Evolutionary conservation across 176 grass and related monocot species (phyloP).

Genomic region (Dactylis glomerata): DNA sequence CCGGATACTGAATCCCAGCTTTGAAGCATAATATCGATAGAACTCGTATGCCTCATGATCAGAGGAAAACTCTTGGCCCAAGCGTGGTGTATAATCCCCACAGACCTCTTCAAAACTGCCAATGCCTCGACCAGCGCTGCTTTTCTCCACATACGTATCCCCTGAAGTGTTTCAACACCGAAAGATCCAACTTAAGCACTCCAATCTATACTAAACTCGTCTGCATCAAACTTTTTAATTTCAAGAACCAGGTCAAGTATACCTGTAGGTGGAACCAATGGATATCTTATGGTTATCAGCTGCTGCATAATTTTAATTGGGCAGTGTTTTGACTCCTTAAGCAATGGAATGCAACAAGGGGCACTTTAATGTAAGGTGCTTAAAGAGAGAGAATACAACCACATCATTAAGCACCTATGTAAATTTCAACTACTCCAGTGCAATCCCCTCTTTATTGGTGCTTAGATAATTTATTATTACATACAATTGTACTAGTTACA

Average conservation of each 20-base stretch:
- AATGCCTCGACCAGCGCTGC: not conserved
- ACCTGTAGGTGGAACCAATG: too few species aligned
- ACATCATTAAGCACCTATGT: not conserved
- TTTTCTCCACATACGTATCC: not conserved
- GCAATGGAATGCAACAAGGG: not conserved
- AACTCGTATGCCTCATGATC: not conserved
- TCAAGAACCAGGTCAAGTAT: not conserved
- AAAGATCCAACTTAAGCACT: not conserved
- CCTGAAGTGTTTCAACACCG: not conserved
- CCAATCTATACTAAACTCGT: not conserved
- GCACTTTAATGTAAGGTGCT: not conserved
- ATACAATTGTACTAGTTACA: not conserved
- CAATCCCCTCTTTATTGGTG: not conserved
- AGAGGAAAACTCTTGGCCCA: not conserved
- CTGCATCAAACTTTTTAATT: not conserved
- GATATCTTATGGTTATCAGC: too few species aligned
- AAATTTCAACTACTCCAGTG: not conserved
- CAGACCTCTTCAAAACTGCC: not conserved
- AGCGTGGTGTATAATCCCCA: not conserved
- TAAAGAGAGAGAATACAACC: not conserved
- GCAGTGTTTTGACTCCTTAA: not conserved
- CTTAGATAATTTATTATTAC: not conserved
- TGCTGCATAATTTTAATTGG: not conserved
- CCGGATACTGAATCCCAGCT: not conserved
- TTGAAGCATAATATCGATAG: not conserved